A percentile compares a stretch with the other conserved stretches of the same genome.
These are phyloP conservation scores for Echites panduratus DNA, from an alignment of 257 asterid species.

Conservation along the genomic window DNA sequence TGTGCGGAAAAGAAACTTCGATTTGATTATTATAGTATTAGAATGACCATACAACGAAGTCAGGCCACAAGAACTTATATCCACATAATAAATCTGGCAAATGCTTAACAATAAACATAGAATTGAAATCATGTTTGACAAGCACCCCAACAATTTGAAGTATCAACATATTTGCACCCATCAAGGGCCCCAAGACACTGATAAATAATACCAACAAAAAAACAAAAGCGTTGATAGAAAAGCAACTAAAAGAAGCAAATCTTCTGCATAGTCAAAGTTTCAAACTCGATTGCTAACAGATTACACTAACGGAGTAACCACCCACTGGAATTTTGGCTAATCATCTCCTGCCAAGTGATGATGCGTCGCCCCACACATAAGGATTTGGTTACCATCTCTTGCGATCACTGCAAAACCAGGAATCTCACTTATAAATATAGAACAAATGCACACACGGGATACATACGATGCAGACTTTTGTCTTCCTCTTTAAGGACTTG, in stretches of 20 bases:
- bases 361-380: background rate
- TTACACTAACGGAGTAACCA: background rate
- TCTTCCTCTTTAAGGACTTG: background rate
- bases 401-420: background rate
- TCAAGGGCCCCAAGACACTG: background rate
- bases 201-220: background rate
- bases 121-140: background rate
- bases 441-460: background rate
- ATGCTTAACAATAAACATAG: background rate
- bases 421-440: background rate
- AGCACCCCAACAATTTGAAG: background rate
- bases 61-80: too few species aligned
- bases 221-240: background rate
- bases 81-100: background rate
- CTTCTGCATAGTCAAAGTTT: background rate
- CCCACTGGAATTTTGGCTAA: background rate
- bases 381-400: conserved; percentile 3
- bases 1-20: too few species aligned
- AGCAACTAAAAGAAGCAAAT: background rate
- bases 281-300: background rate
- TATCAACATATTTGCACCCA: background rate
- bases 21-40: too few species aligned
- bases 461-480: background rate
- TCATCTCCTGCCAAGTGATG: conserved; percentile 9
- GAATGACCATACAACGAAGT: too few species aligned